Evolutionary conservation across 2,329 filamentous ascomycete species (phyloP).

Genomic region (Alternaria postmessia): DNA sequence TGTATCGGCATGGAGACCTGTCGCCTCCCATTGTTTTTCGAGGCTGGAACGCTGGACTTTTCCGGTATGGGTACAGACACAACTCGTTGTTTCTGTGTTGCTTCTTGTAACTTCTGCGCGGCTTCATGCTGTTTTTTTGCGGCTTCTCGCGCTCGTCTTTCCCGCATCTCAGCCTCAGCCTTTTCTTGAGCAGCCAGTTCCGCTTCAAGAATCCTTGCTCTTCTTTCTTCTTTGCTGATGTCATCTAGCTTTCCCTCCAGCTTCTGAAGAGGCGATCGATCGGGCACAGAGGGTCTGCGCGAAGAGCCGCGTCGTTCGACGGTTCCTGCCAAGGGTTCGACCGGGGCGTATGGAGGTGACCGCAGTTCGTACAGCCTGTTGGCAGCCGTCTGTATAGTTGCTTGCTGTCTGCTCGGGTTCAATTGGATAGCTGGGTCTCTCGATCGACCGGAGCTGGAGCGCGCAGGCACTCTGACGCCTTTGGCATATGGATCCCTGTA

Average conservation of each 20-base stretch:
- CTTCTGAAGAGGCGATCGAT: constrained; percentile 90
- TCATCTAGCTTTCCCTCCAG: constrained; percentile 89
- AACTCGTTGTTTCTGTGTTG: constrained; percentile 41
- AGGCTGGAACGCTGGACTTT: constrained; percentile 18
- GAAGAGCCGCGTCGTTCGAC: constrained; percentile 35
- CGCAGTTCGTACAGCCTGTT: constrained; percentile 44
- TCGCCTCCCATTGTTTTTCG: constrained; percentile 34
- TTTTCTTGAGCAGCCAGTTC: constrained; percentile 76
- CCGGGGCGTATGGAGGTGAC: constrained; percentile 41
- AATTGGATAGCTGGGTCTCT: constrained; percentile 46
- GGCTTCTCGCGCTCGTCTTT: constrained; percentile 41
- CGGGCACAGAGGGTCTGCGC: constrained; percentile 69
- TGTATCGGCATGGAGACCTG: constrained; percentile 47
- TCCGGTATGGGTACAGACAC: constrained; percentile 31
- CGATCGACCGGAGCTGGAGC: constrained; percentile 37
- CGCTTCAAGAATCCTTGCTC: constrained; percentile 82
- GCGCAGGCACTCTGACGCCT: constrained; percentile 32
- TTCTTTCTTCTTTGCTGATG: constrained; percentile 95
- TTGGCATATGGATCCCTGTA: constrained; percentile 50
- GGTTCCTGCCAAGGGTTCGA: constrained; percentile 39
- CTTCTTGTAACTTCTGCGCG: constrained; percentile 36
- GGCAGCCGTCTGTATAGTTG: constrained; percentile 44
- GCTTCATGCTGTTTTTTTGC: constrained; percentile 43
- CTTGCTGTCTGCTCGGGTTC: constrained; percentile 47
- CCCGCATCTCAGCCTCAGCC: constrained; percentile 54